Percentiles rank a stretch among this genome's conserved stretches.
Evolutionary conservation across 148 eudicot genomes (phyloP).

Genomic region (Agrostemma githago): DNA sequence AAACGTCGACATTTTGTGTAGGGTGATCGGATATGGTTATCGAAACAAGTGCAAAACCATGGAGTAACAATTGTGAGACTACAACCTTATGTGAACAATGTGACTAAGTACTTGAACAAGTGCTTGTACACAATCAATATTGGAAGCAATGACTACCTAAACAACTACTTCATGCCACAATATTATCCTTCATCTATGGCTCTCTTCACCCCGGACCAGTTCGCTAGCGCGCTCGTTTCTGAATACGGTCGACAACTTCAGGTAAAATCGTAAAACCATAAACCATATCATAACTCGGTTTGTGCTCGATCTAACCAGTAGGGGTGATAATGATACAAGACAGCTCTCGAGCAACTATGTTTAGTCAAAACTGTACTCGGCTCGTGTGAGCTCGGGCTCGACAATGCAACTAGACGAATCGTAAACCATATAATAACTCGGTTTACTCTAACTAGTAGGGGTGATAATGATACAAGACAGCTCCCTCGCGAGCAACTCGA

Average conservation of each 20-base stretch:
- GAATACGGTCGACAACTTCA: constrained; percentile 32
- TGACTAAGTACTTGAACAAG: constrained; percentile 15
- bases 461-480: no score
- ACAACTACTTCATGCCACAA: constrained; percentile 45
- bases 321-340: no score
- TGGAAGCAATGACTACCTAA: constrained; percentile 58
- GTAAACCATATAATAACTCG: no score
- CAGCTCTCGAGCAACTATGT: no score
- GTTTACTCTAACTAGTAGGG: no score
- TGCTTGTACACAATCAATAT: constrained; percentile 30
- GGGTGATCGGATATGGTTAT: constrained; percentile 30
- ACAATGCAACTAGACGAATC: no score
- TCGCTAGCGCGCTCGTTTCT: constrained; percentile 28
- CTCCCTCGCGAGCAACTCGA: no score
- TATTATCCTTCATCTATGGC: constrained; percentile 20
- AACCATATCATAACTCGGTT: no score
- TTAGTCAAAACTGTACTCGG: no score
- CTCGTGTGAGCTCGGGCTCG: no score
- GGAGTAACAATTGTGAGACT: not conserved
- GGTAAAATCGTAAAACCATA: no score
- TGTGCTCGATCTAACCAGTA: no score
- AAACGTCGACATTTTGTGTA: constrained; percentile 2
- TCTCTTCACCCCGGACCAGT: constrained; percentile 24
- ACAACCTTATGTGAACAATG: not conserved
- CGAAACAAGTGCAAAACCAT: constrained; percentile 16